Evolutionary conservation across 2,329 filamentous ascomycete species (phyloP), one percentile per base, ranked within the genome.

Genomic region (Ophiosphaerella korrae): DNA sequence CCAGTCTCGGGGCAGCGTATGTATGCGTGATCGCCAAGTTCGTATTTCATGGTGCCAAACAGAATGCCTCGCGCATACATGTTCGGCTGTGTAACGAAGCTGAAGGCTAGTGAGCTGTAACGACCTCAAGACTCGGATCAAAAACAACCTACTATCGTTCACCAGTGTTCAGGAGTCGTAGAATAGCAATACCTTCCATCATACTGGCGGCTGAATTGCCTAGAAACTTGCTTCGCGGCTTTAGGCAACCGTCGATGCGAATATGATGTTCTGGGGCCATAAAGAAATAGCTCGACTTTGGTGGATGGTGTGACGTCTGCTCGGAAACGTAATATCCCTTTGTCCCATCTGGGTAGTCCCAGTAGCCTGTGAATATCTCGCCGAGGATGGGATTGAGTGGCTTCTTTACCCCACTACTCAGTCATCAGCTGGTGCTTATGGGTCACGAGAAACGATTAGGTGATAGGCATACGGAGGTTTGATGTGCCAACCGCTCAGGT

Each of bases 41-140:
- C 94, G 75, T 97, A 99, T 75, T 97, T 97, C 94, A 99, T 97
- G 75, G 97, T 97, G 41, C 94, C 94, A 67, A 99, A 97, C 7
- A 99, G 80, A 53, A 99, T 97, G 32, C 94, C 93, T 55, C 94
- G 85, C 18, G 93, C 94, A 74, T 99, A 99, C 92, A 99, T 99
- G 78, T 99, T 99, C 14, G 94, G 94, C 70, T 99, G 94, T 4
- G 94, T 97, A 45, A 97, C 77, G 67, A 95, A 90, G 75, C 90
- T 95, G 26, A n/a, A 16, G 26, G 23, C 13, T 13, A 24, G 54
- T 64, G 45, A 63, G 57, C 59, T 34, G 18, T 32, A 7, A 12
- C 32, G n/a, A 14, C 21, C 12, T 8, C 5, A n/a, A 42, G 40
- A 44, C 21, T 24, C 11, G 3, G 26, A 14, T n/a, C 7, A 6